Evolutionary conservation across 805 yeast species (phyloP), one percentile per base, ranked within the genome.

Genomic region (Candida saitoana): DNA sequence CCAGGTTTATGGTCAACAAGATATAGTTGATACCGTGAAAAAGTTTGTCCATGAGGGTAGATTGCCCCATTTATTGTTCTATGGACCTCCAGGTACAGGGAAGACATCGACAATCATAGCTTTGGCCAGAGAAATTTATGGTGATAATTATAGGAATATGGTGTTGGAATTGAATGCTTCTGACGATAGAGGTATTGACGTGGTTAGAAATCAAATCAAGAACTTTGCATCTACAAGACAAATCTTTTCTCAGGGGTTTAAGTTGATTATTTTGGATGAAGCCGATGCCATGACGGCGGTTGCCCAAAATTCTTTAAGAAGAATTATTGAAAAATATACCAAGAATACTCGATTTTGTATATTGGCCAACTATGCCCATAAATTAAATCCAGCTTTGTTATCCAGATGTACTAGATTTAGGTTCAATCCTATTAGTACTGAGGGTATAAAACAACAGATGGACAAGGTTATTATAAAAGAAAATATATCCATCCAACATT

Each of bases 171-270:
- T 93, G 61, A 93, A 93, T 64, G 99, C 99, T 3, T 84, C 95
- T 3, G 99, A 93, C 62, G 99, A 93, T 62, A 79, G 99, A 66
- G 99, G 99, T 50, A 93, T 93, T 51, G 96, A 88, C 53, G 97
- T 93, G 35, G 98, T 93, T n/a, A 77, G 99, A 49, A 93, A 93
- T 55, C 96, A 89, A 64, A 89, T 93, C 69, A 93, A 93, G 72
- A 89, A 84, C 52, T 93, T 93, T 68, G 99, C 99, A 8, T 80
- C 91, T 22, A 93, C 99, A 1, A 81, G 88, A 73, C 99, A 93
- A 61, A 91, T 93, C 41, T 93, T 91, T 64, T 73, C 81, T 46
- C 73, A 76, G 41, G 95, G 93, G 11, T 89, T 89, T 73, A 91
- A 91, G 57, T 69, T 91, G 52, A 84, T 91, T 45, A 87, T 91